A percentile compares a stretch with the other conserved stretches of the same genome.
Conservation (phyloP, 371 early-diverging fungal species). For the Chytridium lagenaria region DNA sequence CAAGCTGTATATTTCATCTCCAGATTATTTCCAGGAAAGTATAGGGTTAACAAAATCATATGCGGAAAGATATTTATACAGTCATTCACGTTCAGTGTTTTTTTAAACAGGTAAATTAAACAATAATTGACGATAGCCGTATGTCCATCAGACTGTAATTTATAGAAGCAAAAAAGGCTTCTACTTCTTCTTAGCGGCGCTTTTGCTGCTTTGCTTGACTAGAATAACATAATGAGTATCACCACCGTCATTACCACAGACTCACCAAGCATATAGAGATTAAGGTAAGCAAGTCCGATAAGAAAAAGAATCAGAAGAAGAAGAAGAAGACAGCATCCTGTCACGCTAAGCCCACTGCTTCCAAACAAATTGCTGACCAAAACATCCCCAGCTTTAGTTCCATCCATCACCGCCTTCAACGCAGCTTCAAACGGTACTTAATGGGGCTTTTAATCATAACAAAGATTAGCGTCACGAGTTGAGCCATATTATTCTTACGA, state of each 20-base stretch:
- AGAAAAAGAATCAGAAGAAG: neutral
- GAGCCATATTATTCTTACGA: constrained; percentile 30
- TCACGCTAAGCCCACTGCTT: neutral
- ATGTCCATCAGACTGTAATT: no score
- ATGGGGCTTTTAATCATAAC: constrained; percentile 48
- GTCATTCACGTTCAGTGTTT: no score
- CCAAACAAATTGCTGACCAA: neutral
- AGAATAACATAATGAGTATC: neutral
- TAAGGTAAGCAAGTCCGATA: neutral
- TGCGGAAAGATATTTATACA: no score
- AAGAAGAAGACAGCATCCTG: constrained; percentile 1
- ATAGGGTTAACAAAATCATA: no score
- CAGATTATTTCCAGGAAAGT: no score
- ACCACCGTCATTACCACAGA: neutral
- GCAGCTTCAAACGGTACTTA: constrained; percentile 48
- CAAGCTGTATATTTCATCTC: no score
- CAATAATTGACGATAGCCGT: no score
- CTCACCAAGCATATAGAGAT: neutral
- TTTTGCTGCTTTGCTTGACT: neutral
- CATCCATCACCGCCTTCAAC: neutral
- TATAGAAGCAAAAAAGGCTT: no score
- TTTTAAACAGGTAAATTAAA: no score
- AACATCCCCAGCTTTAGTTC: neutral
- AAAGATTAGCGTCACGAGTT: neutral
- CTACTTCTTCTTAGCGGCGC: neutral